These are phyloP conservation scores for Claviceps purpurea DNA, from an alignment of 2,329 filamentous ascomycete species.

Conservation along the genomic window DNA sequence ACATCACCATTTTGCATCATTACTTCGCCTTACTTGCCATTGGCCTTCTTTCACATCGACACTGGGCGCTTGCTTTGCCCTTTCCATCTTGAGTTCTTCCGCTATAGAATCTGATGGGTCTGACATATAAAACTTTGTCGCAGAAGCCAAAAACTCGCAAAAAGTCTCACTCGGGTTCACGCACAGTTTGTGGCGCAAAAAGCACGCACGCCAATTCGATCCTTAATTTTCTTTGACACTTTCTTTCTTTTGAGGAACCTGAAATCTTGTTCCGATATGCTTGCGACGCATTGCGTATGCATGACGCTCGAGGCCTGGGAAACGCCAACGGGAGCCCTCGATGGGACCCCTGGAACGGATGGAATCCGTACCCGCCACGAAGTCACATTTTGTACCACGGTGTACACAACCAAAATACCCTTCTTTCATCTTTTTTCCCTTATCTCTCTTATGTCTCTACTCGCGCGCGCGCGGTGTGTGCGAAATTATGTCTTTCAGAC, in stretches of 20 bases:
- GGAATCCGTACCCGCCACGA: conserved; percentile 1
- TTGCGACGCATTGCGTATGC: conserved; percentile 9
- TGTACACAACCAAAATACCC: conserved; percentile 6
- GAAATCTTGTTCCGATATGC: background rate
- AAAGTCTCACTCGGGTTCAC: background rate
- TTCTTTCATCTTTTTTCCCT: background rate
- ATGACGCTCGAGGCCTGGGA: background rate
- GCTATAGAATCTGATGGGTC: background rate
- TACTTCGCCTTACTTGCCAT: background rate
- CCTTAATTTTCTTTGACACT: background rate
- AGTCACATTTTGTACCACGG: background rate
- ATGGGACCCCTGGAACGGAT: background rate
- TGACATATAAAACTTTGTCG: background rate
- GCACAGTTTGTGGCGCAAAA: conserved; percentile 7
- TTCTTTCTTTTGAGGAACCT: background rate
- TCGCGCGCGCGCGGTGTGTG: background rate
- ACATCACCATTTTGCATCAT: conserved; percentile 1
- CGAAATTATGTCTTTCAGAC: conserved; percentile 14
- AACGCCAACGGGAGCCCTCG: background rate
- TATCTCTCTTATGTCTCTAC: background rate
- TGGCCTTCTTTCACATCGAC: conserved; percentile 3
- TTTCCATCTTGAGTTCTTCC: conserved; percentile 9
- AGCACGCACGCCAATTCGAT: conserved; percentile 1
- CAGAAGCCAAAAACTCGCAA: background rate
- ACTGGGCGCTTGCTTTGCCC: conserved; percentile 10